Percentiles rank a stretch among this genome's conserved stretches.
These are phyloP conservation scores for Odontarrhena argentea DNA, from an alignment of 345 rosid species.

Conservation along the genomic window DNA sequence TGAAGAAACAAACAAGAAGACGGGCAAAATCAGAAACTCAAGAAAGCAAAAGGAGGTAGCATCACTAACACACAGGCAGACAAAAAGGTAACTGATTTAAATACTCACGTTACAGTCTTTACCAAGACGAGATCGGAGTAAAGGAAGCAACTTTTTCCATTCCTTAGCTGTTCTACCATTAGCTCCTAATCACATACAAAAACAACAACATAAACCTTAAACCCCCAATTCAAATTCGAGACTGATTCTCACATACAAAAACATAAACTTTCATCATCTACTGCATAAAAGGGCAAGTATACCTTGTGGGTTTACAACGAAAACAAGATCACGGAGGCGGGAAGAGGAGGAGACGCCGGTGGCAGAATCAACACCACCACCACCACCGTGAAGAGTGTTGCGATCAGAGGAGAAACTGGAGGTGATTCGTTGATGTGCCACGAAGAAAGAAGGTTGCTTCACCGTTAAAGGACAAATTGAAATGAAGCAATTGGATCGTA, in stretches of 20 bases:
- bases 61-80: conserved; percentile 8
- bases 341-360: conserved; percentile 43
- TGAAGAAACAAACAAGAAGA: conserved; percentile 38
- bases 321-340: conserved; percentile 83
- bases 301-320: conserved; percentile 94
- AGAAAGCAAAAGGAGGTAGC: neutral
- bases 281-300: conserved; percentile 3
- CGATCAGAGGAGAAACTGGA: conserved; percentile 52
- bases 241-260: conserved; percentile 10
- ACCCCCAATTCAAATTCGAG: conserved; percentile 1
- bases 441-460: conserved; percentile 41
- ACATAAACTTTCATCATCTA: conserved; percentile 9
- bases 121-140: conserved; percentile 74
- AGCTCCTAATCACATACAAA: conserved; percentile 62
- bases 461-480: conserved; percentile 39
- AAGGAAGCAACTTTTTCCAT: conserved; percentile 91
- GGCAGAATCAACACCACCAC: neutral
- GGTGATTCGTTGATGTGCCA: conserved; percentile 47
- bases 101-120: conserved; percentile 71
- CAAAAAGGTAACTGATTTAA: neutral
- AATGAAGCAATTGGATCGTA: conserved; percentile 35
- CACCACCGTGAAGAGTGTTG: conserved; percentile 37
- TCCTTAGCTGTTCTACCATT: conserved; percentile 86
- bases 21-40: neutral
- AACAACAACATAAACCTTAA: conserved; percentile 6